Base-by-base conservation (phyloP, 2,329 filamentous ascomycete species). In the Pyrenochaeta sp. region DNA sequence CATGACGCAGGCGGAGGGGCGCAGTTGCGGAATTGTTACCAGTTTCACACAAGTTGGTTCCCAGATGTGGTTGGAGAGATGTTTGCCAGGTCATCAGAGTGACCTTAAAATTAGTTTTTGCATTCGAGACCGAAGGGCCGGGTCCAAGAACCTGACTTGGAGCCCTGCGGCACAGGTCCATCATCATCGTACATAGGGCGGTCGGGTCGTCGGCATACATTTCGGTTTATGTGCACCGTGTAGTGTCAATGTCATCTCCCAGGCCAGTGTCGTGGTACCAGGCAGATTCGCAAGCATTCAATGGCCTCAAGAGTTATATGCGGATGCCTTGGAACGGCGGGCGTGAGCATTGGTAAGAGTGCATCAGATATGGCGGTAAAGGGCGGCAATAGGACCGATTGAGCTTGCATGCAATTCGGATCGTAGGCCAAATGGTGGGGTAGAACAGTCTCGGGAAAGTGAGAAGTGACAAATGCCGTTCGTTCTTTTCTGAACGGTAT, bases 281-380 rank as follows among this genome's bases (percentile, higher is more conserved):
- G 24, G 15, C 15, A 34, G n/a, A 34, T 21, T 13, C 3, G n/a
- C 31, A 19, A 22, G 10, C 4, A 21, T 14, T 13, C 8, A 20
- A 34, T 13, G 18, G 19, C 31, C 22, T 5, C 6, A 22, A 34
- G 6, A 7, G 7, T 23, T 21, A 11, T 8, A 29, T 36, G 38
- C 32, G 35, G 35, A 23, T 31, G 39, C 41, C 37, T 42, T 43
- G 35, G 35, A 42, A 46, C 46, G 43, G 44, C 39, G 41, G 36
- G 34, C 4, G 7, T 7, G 17, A 20, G 30, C 41, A 54, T 39
- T 42, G 36, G 41, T 35, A 44, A 44, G 39, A 14, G 44, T 43
- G 38, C 36, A 41, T 35, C 42, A 50, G 41, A 58, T 51, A 49
- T n/a, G 59, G 58, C 56, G 58, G 58, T 61, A 53, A 60, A 54